Evolutionary conservation across 345 rosid genomes (phyloP).

Genomic region (Mallotus nudiflorus): DNA sequence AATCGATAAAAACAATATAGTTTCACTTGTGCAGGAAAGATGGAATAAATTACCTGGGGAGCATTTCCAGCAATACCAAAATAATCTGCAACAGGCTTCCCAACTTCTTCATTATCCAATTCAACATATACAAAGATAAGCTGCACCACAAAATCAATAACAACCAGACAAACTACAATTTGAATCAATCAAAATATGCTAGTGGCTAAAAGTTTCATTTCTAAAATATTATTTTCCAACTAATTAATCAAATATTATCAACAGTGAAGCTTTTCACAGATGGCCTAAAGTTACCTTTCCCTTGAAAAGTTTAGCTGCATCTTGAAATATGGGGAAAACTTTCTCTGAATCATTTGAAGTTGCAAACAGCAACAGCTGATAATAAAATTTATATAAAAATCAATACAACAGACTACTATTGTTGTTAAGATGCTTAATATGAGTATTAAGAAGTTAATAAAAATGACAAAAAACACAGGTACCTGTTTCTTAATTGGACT

Average conservation of each 20-base stretch:
- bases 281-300: conserved; percentile 79
- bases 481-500: conserved; percentile 93
- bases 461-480: background rate
- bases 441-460: background rate
- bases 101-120: conserved; percentile 87
- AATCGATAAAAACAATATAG: background rate
- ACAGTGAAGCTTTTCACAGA: background rate
- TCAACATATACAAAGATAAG: conserved; percentile 85
- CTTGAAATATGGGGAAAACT: conserved; percentile 61
- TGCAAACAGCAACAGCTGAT: conserved; percentile 80
- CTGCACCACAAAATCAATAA: conserved; percentile 47
- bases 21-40: background rate
- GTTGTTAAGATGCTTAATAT: background rate
- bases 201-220: background rate
- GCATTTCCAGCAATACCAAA: conserved; percentile 72
- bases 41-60: conserved; percentile 47
- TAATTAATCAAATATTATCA: background rate
- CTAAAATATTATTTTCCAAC: background rate
- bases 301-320: conserved; percentile 82
- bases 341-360: conserved; percentile 66
- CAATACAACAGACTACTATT: background rate
- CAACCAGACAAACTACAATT: no score
- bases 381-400: conserved; percentile 13
- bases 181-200: no score
- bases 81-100: conserved; percentile 91